A percentile compares a stretch with the other conserved stretches of the same genome.
These are phyloP conservation scores for Truncatella angustata DNA, from an alignment of 2,329 filamentous ascomycete species.

Conservation along the genomic window DNA sequence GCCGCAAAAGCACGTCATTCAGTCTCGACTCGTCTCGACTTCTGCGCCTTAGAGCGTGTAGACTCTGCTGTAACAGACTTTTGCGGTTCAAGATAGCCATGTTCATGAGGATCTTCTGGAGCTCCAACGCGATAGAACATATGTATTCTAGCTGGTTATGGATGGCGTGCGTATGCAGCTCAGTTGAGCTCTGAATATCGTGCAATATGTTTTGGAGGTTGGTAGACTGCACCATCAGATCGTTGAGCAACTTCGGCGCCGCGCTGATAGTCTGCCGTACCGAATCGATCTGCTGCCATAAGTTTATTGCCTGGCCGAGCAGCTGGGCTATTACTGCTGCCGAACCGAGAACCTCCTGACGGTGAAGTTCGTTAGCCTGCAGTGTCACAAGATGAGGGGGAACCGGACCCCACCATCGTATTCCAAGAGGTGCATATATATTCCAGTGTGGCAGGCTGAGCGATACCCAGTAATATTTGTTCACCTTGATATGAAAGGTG, in stretches of 20 bases:
- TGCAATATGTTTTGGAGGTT: background rate
- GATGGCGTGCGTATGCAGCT: conserved; percentile 1
- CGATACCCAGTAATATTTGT: background rate
- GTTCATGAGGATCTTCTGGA: background rate
- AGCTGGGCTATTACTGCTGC: conserved; percentile 3
- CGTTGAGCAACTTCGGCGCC: background rate
- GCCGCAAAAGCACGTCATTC: background rate
- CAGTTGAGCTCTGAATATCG: background rate
- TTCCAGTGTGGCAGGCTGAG: background rate
- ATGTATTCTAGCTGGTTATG: conserved; percentile 1
- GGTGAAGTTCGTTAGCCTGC: background rate
- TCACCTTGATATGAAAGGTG: background rate
- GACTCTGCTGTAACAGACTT: background rate
- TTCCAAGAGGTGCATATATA: background rate
- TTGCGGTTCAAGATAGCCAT: background rate
- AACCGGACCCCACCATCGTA: background rate
- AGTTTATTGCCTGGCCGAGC: background rate
- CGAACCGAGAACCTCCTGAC: conserved; percentile 5
- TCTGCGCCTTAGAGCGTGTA: background rate
- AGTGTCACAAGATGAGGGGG: background rate
- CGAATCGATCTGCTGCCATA: conserved; percentile 10
- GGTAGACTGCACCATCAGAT: background rate
- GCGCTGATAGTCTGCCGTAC: background rate
- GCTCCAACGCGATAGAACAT: background rate
- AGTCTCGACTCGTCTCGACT: conserved; percentile 1